Evolutionary conservation across 768 basidiomycete species (phyloP).

Genomic region (Tubosaeta sp.): DNA sequence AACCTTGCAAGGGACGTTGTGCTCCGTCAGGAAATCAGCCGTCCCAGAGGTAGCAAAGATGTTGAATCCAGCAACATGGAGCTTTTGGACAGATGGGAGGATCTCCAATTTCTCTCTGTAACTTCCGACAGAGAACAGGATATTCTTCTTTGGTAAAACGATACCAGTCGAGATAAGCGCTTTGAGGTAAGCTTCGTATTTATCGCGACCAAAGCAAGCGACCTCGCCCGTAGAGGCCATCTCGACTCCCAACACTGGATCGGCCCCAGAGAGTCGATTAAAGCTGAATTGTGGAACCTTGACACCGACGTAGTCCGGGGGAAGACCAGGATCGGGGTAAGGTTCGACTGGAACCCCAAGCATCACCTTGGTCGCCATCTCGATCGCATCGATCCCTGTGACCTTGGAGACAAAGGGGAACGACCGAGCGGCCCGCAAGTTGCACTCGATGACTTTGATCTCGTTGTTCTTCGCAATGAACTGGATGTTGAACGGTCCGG

Average conservation of each 20-base stretch:
- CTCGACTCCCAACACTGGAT: conserved; percentile 96
- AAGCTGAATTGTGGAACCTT: conserved; percentile 99
- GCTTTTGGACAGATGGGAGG: conserved; percentile 89
- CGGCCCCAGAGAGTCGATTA: conserved; percentile 92
- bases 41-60: conserved; percentile 98
- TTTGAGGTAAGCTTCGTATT: conserved; percentile 98
- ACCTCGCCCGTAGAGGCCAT: conserved; percentile 99
- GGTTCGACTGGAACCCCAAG: conserved; percentile 82
- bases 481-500: conserved; percentile 98
- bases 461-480: conserved; percentile 99
- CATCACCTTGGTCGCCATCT: conserved; percentile 99
- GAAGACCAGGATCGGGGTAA: conserved; percentile 86
- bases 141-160: conserved; percentile 93
- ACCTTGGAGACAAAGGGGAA: conserved; percentile 99
- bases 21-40: conserved; percentile 95
- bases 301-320: conserved; percentile 93
- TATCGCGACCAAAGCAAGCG: conserved; percentile 95
- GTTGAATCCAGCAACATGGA: conserved; percentile 89
- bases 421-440: conserved; percentile 93
- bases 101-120: conserved; percentile 98
- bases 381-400: conserved; percentile 95
- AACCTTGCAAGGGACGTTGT: conserved; percentile 94
- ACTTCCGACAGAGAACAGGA: conserved; percentile 93
- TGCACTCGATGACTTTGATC: conserved; percentile 99
- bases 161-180: conserved; percentile 96